These are phyloP conservation scores for Kwoniella pini DNA, from an alignment of 768 basidiomycete genomes.

Conservation along the genomic window DNA sequence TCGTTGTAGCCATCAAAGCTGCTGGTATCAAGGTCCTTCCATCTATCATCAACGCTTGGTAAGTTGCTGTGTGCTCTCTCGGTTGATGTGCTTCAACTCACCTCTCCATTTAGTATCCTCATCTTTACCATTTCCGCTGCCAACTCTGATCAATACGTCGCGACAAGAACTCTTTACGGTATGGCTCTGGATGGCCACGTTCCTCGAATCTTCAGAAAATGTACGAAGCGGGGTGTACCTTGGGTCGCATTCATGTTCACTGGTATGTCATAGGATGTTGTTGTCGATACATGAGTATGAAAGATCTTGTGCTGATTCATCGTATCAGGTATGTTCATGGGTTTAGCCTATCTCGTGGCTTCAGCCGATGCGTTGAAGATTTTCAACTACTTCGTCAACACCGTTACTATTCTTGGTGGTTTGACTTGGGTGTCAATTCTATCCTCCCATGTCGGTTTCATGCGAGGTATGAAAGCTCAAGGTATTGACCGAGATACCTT, in stretches of 20 bases:
- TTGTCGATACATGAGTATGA: too few species aligned
- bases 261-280: neutral
- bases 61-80: neutral
- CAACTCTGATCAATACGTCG: conserved; percentile 52
- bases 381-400: conserved; percentile 50
- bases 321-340: conserved; percentile 43
- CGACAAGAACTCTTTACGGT: conserved; percentile 54
- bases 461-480: conserved; percentile 45
- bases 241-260: conserved; percentile 33
- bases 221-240: conserved; percentile 62
- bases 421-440: conserved; percentile 46
- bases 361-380: conserved; percentile 57
- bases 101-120: too few species aligned
- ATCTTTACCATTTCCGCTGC: conserved; percentile 48
- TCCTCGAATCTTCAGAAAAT: conserved; percentile 60
- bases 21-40: conserved; percentile 66
- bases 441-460: conserved; percentile 37
- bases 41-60: conserved; percentile 24
- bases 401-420: conserved; percentile 41
- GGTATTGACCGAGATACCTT: conserved; percentile 59
- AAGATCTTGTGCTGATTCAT: neutral
- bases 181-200: conserved; percentile 56
- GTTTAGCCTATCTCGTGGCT: conserved; percentile 72
- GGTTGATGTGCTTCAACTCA: neutral
- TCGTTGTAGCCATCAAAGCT: conserved; percentile 73